A percentile compares a stretch with the other conserved stretches of the same genome.
Evolutionary conservation across 2,329 filamentous ascomycete species (phyloP).

Genomic region (Cladosporium phlei): DNA sequence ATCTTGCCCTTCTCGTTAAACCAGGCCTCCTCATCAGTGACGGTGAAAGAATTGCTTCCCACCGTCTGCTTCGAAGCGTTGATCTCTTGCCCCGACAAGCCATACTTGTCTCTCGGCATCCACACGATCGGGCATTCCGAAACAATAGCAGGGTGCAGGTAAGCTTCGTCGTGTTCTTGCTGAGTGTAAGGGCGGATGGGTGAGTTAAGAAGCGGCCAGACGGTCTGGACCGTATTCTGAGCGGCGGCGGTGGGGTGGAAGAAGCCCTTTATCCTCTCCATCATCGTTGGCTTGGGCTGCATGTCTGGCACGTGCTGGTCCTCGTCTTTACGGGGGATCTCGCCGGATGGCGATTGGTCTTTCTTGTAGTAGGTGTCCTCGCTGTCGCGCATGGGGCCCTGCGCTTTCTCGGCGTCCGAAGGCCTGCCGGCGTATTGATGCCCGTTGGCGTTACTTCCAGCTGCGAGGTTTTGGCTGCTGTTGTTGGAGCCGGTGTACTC

Average conservation of each 20-base stretch:
- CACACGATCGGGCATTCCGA: slow-evolving; percentile 39
- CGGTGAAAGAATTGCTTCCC: slow-evolving; percentile 21
- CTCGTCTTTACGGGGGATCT: background rate
- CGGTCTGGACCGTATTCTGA: slow-evolving; percentile 28
- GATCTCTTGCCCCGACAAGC: slow-evolving; percentile 39
- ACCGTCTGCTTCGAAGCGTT: slow-evolving; percentile 34
- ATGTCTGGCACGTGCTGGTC: background rate
- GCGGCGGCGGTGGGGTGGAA: slow-evolving; percentile 22
- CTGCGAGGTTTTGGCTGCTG: slow-evolving; percentile 15
- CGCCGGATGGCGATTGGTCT: slow-evolving; percentile 8
- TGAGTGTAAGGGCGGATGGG: slow-evolving; percentile 27
- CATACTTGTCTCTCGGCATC: slow-evolving; percentile 41
- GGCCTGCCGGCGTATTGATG: slow-evolving; percentile 27
- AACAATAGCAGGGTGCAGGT: slow-evolving; percentile 41
- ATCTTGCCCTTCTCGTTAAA: slow-evolving; percentile 41
- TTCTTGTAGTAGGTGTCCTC: slow-evolving; percentile 17
- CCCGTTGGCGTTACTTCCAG: slow-evolving; percentile 2
- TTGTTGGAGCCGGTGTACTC: background rate
- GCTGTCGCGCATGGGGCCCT: slow-evolving; percentile 22
- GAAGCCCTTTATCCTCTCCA: slow-evolving; percentile 21
- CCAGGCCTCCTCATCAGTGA: slow-evolving; percentile 42
- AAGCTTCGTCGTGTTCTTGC: slow-evolving; percentile 37
- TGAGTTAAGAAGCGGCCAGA: slow-evolving; percentile 23
- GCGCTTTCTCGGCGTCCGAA: slow-evolving; percentile 18
- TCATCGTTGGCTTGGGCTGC: slow-evolving; percentile 14